phyloP scores from a whole-genome alignment of 176 grass and related monocot genomes.

The Lolium multiflorum region DNA sequence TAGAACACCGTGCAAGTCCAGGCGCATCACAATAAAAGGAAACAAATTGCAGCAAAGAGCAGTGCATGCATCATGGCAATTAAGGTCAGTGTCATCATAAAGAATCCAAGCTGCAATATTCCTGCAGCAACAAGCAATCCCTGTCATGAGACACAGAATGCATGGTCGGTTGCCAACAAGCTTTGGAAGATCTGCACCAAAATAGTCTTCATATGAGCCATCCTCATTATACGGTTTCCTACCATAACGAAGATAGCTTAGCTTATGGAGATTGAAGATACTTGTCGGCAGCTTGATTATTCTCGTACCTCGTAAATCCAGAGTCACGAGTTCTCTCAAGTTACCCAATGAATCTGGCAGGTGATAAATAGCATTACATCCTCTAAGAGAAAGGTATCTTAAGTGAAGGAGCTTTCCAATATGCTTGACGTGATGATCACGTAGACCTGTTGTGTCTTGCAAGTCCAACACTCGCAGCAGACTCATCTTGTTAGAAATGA shows the following conservation, averaged over 20 bases:
- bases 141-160: no score
- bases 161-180: no score
- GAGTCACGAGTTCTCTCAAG: neutral
- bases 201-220: no score
- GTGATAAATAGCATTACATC: neutral
- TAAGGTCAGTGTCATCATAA: neutral
- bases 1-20: neutral
- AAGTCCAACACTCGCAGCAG: no score
- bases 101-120: no score
- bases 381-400: conserved; percentile 36
- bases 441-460: no score
- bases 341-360: no score
- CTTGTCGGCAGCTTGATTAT: neutral
- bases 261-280: neutral
- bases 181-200: no score
- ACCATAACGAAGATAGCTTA: no score
- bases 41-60: accelerated
- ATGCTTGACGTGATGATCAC: neutral
- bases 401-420: conserved; percentile 35
- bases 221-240: no score
- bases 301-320: neutral
- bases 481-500: no score
- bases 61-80: neutral
- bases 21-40: neutral
- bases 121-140: no score